Conservation (phyloP, 2,329 filamentous ascomycete genomes). For the Alternaria longipes region DNA sequence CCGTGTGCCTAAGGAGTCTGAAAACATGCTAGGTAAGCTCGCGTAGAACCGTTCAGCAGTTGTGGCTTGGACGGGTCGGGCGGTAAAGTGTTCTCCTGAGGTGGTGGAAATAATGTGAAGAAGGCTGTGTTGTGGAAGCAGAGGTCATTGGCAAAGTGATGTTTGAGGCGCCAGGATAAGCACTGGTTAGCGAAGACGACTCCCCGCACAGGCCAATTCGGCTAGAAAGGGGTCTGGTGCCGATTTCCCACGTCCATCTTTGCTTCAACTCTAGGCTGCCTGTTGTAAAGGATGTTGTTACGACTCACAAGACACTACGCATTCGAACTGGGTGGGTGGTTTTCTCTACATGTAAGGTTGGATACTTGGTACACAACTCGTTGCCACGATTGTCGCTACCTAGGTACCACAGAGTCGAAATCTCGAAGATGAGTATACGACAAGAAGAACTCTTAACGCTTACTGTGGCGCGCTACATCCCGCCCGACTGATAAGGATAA, state of each 20-base stretch:
- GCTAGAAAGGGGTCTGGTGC: constrained; percentile 9
- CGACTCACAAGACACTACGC: not conserved
- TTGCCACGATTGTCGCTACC: not conserved
- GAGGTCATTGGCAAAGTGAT: not conserved
- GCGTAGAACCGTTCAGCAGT: not conserved
- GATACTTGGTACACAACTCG: not conserved
- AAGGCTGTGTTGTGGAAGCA: constrained; percentile 5
- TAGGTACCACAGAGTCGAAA: not conserved
- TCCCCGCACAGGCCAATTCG: not conserved
- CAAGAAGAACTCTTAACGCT: not conserved
- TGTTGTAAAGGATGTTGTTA: not conserved
- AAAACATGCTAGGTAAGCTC: not conserved
- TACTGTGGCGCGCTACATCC: not conserved
- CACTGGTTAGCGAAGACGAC: not conserved
- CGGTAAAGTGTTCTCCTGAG: not conserved
- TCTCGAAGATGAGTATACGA: not conserved
- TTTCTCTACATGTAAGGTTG: not conserved
- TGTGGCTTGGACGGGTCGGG: not conserved
- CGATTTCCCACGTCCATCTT: not conserved
- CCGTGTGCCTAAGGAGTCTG: not conserved
- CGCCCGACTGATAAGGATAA: not conserved
- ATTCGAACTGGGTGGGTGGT: too few relatives aligned
- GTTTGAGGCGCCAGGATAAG: constrained; percentile 10
- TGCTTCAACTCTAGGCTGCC: not conserved
- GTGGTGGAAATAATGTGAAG: not conserved